Evolutionary conservation across 495 filamentous ascomycete species (phyloP).

Genomic region (Parmelia sp.): DNA sequence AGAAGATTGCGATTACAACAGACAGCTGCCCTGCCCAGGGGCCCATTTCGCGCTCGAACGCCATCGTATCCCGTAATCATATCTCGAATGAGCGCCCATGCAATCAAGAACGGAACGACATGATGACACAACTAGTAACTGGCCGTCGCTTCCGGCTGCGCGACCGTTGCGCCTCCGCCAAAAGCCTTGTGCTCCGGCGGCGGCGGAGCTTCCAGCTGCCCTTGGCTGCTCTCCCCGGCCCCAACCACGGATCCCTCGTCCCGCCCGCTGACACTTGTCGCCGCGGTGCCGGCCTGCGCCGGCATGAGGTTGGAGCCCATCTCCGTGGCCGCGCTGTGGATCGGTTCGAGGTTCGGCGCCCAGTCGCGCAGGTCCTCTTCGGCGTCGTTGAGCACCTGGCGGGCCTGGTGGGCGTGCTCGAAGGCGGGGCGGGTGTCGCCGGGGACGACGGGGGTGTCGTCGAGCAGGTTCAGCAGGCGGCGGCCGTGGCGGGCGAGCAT

Average conservation of each 20-base stretch:
- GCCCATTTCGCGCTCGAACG: background rate
- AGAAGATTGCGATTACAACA: background rate
- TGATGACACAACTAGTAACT: slow-evolving; percentile 11
- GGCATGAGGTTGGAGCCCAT: slow-evolving; percentile 30
- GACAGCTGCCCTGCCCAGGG: background rate
- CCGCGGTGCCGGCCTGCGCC: slow-evolving; percentile 13
- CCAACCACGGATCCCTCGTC: slow-evolving; percentile 4
- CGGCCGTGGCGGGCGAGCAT: slow-evolving; percentile 86
- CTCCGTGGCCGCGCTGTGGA: slow-evolving; percentile 35
- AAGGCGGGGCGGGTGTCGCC: slow-evolving; percentile 69
- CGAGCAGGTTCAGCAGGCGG: slow-evolving; percentile 77
- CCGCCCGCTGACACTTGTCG: slow-evolving; percentile 18
- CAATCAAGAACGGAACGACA: background rate
- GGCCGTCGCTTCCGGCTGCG: slow-evolving; percentile 8
- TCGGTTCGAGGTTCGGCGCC: slow-evolving; percentile 54
- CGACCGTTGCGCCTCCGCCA: slow-evolving; percentile 18
- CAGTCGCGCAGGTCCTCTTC: slow-evolving; percentile 80
- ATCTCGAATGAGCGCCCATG: background rate
- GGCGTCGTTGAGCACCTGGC: slow-evolving; percentile 84
- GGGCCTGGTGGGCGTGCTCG: slow-evolving; percentile 55
- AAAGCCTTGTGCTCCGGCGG: slow-evolving; percentile 16
- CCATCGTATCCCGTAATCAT: background rate
- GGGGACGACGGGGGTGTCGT: slow-evolving; percentile 84
- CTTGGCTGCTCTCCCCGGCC: slow-evolving; percentile 8
- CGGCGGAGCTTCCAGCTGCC: slow-evolving; percentile 10